phyloP scores from a whole-genome alignment of 1,284 basidiomycete genomes.

The Marasmius sp. region DNA sequence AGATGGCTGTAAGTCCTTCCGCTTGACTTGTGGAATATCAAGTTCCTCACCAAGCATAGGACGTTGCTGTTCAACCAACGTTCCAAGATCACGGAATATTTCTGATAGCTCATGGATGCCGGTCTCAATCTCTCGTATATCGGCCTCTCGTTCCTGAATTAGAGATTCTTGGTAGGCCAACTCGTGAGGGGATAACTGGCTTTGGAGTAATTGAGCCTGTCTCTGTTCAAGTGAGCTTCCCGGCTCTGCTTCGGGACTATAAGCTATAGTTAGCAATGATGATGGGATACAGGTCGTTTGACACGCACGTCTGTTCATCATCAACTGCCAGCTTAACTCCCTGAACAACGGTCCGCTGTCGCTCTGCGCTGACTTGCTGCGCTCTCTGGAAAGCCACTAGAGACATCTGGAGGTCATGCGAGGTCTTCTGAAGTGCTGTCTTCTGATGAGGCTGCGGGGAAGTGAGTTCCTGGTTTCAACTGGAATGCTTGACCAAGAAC shows the following conservation, averaged over 20 bases:
- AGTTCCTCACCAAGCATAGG: slow-evolving; percentile 82
- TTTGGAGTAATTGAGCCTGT: slow-evolving; percentile 72
- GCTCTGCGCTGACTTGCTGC: slow-evolving; percentile 87
- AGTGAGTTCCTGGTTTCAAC: background rate
- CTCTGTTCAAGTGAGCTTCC: slow-evolving; percentile 50
- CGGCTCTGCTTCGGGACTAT: slow-evolving; percentile 32
- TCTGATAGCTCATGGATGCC: slow-evolving; percentile 97
- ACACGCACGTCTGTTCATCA: slow-evolving; percentile 46
- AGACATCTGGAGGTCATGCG: slow-evolving; percentile 89
- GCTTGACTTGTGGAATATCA: background rate
- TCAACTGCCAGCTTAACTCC: slow-evolving; percentile 76
- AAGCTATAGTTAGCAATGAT: slow-evolving; percentile 9
- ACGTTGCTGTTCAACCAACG: slow-evolving; percentile 93
- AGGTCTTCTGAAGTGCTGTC: slow-evolving; percentile 84
- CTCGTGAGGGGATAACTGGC: slow-evolving; percentile 83
- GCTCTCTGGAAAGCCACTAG: slow-evolving; percentile 90
- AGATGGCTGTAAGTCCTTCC: slow-evolving; percentile 2
- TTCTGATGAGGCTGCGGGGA: slow-evolving; percentile 65
- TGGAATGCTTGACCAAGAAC: slow-evolving; percentile 21
- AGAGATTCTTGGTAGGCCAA: slow-evolving; percentile 95
- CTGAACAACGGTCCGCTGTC: slow-evolving; percentile 82
- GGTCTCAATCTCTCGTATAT: slow-evolving; percentile 95
- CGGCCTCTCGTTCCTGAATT: slow-evolving; percentile 92
- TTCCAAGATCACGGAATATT: slow-evolving; percentile 96
- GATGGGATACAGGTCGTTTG: background rate